Evolutionary conservation across 257 asterid genomes (phyloP), one percentile per base, ranked within the genome.

Genomic region (Solanum appendiculatum): DNA sequence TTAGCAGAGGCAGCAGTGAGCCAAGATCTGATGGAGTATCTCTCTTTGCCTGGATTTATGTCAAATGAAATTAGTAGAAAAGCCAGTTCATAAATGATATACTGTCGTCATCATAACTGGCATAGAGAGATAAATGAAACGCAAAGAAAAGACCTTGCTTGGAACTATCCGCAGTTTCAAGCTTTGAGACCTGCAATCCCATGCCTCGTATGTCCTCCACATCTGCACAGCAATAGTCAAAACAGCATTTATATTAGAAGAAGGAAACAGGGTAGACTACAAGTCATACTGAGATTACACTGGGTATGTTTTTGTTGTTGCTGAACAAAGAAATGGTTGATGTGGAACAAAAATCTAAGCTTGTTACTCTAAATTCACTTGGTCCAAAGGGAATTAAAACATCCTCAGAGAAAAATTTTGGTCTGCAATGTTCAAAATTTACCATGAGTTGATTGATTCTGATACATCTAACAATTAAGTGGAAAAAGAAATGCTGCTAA

Each of bases 171-270:
- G 89, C 88, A 84, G 89, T 94, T 93, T 95, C 97, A 85, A 97
- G 99, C 91, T 97, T 97, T 10, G 99, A 94, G 87, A 96, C 99
- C 92, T 97, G 99, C 93, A 97, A 91, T 90, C 99, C 99, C 97
- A 95, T 89, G 85, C 99, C 99, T 91, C 99, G 90, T 88, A 97
- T 92, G 89, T 96, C 99, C 89, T 91, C 90, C 82, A 94, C 97
- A 92, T 95, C 99, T 97, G 89, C 84, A 90, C 14, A 85, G 68
- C 66, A 42, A 31, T 39, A 84, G 72, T 83, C 87, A 87, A 90
- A 33, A 23, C 18, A 66, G 37, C 37, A 42, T 6, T 23, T 18
- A 18, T 36, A 42, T 31, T 27, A 80, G 86, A 86, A 54, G 27
- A 36, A 85, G 46, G 18, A 77, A 81, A 29, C 68, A 81, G 20